A percentile compares a stretch with the other conserved stretches of the same genome.
phyloP scores from a whole-genome alignment of 306 rosid species.

The Echinosophora koreensis region DNA sequence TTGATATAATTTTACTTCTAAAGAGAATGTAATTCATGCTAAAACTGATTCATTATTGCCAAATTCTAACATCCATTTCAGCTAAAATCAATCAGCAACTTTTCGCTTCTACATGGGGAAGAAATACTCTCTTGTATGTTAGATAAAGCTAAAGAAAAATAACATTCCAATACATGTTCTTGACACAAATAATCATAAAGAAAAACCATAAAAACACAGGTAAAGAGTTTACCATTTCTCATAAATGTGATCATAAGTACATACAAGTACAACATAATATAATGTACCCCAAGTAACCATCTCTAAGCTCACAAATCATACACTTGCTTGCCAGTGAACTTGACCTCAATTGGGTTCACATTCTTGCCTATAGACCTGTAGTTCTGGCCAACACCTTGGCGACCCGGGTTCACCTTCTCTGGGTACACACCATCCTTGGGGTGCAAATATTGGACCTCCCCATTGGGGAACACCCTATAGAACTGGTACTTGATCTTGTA shows the following conservation, averaged over 20 bases:
- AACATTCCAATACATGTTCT: constrained; percentile 18
- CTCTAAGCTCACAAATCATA: constrained; percentile 64
- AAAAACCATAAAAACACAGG: not conserved
- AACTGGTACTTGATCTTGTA: constrained; percentile 98
- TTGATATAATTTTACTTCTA: too few relatives aligned
- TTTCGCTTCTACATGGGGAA: too few relatives aligned
- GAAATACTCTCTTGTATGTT: too few relatives aligned
- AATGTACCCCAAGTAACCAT: not conserved
- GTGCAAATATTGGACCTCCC: constrained; percentile 95
- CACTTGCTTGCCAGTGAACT: constrained; percentile 93
- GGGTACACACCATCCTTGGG: constrained; percentile 99
- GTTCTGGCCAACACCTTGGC: constrained; percentile 90
- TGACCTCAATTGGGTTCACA: constrained; percentile 86
- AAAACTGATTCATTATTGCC: too few relatives aligned
- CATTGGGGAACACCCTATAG: constrained; percentile 97
- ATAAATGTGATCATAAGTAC: constrained; percentile 42
- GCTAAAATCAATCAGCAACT: too few relatives aligned
- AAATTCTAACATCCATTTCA: too few relatives aligned
- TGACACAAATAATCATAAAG: constrained; percentile 1
- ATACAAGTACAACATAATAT: constrained; percentile 38
- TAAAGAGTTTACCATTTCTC: constrained; percentile 35
- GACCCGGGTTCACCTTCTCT: constrained; percentile 94
- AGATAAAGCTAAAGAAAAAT: constrained; percentile 26
- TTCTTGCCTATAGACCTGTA: constrained; percentile 96
- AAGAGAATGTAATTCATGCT: too few relatives aligned